Evolutionary conservation across 306 rosid genomes (phyloP), one percentile per base, ranked within the genome.

Genomic region (Quercus glauca): DNA sequence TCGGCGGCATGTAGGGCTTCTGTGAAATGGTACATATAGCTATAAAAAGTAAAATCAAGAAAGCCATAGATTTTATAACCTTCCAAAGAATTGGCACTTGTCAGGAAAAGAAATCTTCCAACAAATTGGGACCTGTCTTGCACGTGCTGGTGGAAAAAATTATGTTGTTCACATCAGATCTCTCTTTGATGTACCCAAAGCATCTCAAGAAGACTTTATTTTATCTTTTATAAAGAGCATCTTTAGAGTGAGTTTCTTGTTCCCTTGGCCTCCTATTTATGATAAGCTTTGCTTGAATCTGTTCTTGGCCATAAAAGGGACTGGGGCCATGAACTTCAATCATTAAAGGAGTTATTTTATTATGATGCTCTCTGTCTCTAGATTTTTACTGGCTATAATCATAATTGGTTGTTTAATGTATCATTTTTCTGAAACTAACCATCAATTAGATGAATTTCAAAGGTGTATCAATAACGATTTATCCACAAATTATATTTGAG

Each of bases 1-100:
- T 55, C 72, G 26, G 41, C 1, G 12, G 10, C 13, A 28, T 68
- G 45, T 17, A 53, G 25, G 55, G 74, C 74, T 31, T 45, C 18
- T 3, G 5, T 25, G n/a, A 69, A 75, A 19, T 51, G 8, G 45
- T 37, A 43, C 71, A 65, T 57, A 70, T 23, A n/a, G 31, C 37
- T 35, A 41, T 49, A 37, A 37, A 37, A 37, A 37, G 45, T 37
- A 49, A 49, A 13, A 64, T 55, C 51, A 71, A 25, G 58, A 76
- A 64, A 75, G 9, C 72, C 6, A 15, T 6, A 33, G 28, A 19
- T 19, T 33, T 76, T 58, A 25, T 60, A 9, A 14, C 52, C 43
- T 64, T 77, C 65, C 71, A 20, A 63, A 8, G 71, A 55, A 51
- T n/a, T 37, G 3, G 78, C 70, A n/a, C n/a, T n/a, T n/a, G n/a